phyloP scores from a whole-genome alignment of 2,329 filamentous ascomycete genomes.

The Pyrenophora tritici-repentis region DNA sequence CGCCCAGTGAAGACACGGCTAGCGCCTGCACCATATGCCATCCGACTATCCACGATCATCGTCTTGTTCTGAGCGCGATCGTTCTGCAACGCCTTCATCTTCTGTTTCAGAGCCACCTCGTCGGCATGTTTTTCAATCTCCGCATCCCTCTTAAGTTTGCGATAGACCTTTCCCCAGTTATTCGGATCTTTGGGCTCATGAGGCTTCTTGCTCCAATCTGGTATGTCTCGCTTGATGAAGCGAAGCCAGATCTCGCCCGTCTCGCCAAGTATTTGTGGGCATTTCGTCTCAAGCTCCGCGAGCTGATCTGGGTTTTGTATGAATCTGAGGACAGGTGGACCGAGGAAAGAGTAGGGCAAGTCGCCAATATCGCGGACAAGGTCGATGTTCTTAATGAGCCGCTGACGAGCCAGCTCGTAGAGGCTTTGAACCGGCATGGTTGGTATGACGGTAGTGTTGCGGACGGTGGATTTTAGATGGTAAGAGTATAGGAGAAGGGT shows the following conservation, averaged over 20 bases:
- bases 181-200: slow-evolving; percentile 66
- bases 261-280: slow-evolving; percentile 73
- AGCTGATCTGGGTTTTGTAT: slow-evolving; percentile 77
- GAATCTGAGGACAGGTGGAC: slow-evolving; percentile 68
- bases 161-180: slow-evolving; percentile 80
- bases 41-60: slow-evolving; percentile 35
- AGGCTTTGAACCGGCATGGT: slow-evolving; percentile 47
- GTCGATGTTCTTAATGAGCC: slow-evolving; percentile 49
- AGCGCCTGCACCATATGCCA: slow-evolving; percentile 29
- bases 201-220: slow-evolving; percentile 65
- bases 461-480: neutral
- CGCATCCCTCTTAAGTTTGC: slow-evolving; percentile 50
- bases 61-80: slow-evolving; percentile 39
- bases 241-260: slow-evolving; percentile 76
- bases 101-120: slow-evolving; percentile 38
- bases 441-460: neutral
- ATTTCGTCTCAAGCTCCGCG: slow-evolving; percentile 70
- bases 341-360: slow-evolving; percentile 68
- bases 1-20: slow-evolving; percentile 23
- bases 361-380: slow-evolving; percentile 71
- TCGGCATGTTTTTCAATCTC: slow-evolving; percentile 43
- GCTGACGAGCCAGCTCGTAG: slow-evolving; percentile 47
- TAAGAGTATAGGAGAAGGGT: neutral
- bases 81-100: slow-evolving; percentile 40
- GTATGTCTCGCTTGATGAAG: slow-evolving; percentile 79